These are phyloP conservation scores for Rhizopogon vulgaris DNA, from an alignment of 768 basidiomycete species.

Conservation along the genomic window DNA sequence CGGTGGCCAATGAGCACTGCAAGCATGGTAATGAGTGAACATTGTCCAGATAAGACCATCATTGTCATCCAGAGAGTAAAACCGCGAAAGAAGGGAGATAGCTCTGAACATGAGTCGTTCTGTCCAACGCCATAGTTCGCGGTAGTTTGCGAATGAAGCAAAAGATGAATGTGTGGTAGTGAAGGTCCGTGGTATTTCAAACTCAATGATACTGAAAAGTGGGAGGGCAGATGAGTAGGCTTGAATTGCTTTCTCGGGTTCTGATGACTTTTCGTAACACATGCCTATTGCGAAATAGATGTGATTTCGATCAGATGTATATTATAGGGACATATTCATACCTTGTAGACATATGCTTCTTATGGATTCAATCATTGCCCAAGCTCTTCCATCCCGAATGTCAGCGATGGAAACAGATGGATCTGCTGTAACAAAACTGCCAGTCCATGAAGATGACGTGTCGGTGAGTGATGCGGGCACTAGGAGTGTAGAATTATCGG, in stretches of 20 bases:
- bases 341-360: slow-evolving; percentile 78
- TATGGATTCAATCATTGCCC: slow-evolving; percentile 68
- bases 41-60: slow-evolving; percentile 52
- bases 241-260: slow-evolving; percentile 46
- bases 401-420: slow-evolving; percentile 40
- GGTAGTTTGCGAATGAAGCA: slow-evolving; percentile 58
- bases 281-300: slow-evolving; percentile 47
- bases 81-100: slow-evolving; percentile 54
- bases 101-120: slow-evolving; percentile 82
- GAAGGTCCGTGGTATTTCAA: slow-evolving; percentile 37
- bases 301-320: background rate
- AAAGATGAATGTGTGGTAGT: slow-evolving; percentile 17
- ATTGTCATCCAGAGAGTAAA: slow-evolving; percentile 29
- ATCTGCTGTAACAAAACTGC: slow-evolving; percentile 42
- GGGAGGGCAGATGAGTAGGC: slow-evolving; percentile 52
- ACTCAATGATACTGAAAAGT: slow-evolving; percentile 43
- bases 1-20: slow-evolving; percentile 69
- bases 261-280: slow-evolving; percentile 56
- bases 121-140: slow-evolving; percentile 84
- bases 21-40: slow-evolving; percentile 53
- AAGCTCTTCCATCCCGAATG: slow-evolving; percentile 62
- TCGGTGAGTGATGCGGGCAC: slow-evolving; percentile 28
- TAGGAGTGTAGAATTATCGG: slow-evolving; percentile 32
- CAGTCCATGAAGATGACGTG: slow-evolving; percentile 44
- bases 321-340: slow-evolving; percentile 23